Base-by-base conservation (phyloP, 2,329 filamentous ascomycete genomes). In the Colletotrichum sojae region DNA sequence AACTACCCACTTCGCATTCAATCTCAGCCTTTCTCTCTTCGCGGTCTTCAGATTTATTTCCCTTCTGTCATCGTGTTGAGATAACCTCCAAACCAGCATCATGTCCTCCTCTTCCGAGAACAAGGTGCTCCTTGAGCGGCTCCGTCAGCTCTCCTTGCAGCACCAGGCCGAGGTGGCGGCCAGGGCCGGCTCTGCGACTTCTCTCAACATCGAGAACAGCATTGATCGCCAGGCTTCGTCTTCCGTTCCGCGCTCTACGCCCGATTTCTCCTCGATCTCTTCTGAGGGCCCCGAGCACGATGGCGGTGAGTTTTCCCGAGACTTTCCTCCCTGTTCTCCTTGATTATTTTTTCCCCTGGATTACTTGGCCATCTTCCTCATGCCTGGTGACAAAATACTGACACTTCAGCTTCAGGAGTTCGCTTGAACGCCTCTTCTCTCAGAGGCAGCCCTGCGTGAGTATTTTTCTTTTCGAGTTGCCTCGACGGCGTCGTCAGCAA, bases 41-140 rank as follows among this genome's bases (percentile, higher is more conserved):
- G n/a, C 20, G 31, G 31, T 36, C 31, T 36, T 36, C 31, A 36
- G 31, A 36, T 43, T 15, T 27, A 46, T 57, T 12, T 52, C 12
- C 36, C 27, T 46, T 6, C 53, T 15, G 25, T 15, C 5, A 27
- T 53, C 54, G 31, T 48, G 36, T 52, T 15, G 51, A 57, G 20
- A 12, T 45, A 10, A 5, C 46, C 27, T 53, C 10, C 18, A 45
- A 18, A 12, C 27, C 16, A 5, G 27, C 48, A 53, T 43, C 51
- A 67, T 67, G 64, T 56, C 63, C 16, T 36, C 60, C 27, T 54
- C 66, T 4, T 36, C 46, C n/a, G 54, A 55, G 22, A 58, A 65
- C 20, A 53, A 53, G 54, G 59, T 59, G 61, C 61, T 68, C 62
- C 46, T 68, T 18, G 66, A 68, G 48, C 66, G 52, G 1, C 66